Evolutionary conservation across 2,329 filamentous ascomycete genomes (phyloP).

Genomic region (Paracoccidioides lutzii): DNA sequence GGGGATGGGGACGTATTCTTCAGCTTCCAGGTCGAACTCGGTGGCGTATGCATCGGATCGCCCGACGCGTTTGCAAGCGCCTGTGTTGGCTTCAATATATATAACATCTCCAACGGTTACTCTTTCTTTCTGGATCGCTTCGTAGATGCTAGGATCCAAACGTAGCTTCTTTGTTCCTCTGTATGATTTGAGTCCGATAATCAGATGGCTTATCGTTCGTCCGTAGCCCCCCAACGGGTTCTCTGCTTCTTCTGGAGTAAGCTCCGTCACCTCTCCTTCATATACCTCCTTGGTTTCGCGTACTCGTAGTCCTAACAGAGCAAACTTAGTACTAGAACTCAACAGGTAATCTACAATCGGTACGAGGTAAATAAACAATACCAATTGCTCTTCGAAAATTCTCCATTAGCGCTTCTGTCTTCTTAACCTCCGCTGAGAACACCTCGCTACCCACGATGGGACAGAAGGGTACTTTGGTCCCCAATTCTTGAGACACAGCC

Average conservation of each 20-base stretch:
- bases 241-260: conserved; percentile 94
- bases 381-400: conserved; percentile 96
- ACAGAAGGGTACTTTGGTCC: conserved; percentile 96
- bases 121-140: conserved; percentile 96
- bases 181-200: conserved; percentile 89
- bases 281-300: conserved; percentile 99
- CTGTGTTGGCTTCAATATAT: conserved; percentile 98
- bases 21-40: conserved; percentile 95
- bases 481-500: conserved; percentile 90
- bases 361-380: conserved; percentile 18
- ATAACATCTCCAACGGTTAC: conserved; percentile 94
- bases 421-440: conserved; percentile 97
- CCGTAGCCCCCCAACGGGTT: conserved; percentile 95
- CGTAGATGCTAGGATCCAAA: conserved; percentile 95
- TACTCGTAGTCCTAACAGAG: conserved; percentile 57
- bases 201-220: conserved; percentile 88
- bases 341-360: not conserved
- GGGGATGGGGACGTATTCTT: conserved; percentile 96
- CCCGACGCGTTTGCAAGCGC: conserved; percentile 92
- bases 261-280: conserved; percentile 94
- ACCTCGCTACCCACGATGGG: conserved; percentile 97
- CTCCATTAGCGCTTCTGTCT: conserved; percentile 98
- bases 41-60: conserved; percentile 94
- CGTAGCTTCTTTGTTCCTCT: conserved; percentile 97
- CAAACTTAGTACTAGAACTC: conserved; percentile 7